Evolutionary conservation across 225 moss, liverwort and hornwort genomes (phyloP).

Genomic region (Ulota crispa): DNA sequence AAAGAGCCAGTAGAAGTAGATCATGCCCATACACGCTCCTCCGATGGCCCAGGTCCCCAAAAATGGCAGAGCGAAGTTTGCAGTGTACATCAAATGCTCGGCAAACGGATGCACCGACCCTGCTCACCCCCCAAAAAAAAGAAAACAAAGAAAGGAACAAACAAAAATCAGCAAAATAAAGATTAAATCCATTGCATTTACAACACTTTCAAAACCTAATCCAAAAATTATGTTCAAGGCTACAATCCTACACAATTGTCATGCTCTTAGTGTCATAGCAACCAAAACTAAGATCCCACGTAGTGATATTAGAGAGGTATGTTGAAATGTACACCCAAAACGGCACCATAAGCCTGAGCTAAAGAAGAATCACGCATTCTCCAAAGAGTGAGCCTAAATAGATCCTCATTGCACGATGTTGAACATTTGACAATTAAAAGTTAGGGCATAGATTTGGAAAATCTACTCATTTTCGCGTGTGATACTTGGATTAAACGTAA

Average conservation of each 20-base stretch:
- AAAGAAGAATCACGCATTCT: no score
- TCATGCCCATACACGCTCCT: conserved; percentile 74
- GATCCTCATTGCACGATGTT: no score
- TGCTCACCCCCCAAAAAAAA: not conserved
- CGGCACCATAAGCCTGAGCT: not conserved
- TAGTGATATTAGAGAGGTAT: fast-evolving
- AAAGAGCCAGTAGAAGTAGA: conserved; percentile 92
- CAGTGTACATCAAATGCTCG: conserved; percentile 85
- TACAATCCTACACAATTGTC: not conserved
- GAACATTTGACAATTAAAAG: no score
- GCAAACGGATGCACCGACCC: conserved; percentile 92
- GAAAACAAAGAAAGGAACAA: not conserved
- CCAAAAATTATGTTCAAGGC: not conserved
- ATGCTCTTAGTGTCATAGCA: not conserved
- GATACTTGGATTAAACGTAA: no score
- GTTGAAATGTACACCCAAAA: not conserved
- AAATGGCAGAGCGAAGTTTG: conserved; percentile 71
- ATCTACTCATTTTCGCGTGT: no score
- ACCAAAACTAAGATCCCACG: no score
- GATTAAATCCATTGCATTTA: no score
- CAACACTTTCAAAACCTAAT: not conserved
- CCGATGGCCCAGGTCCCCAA: conserved; percentile 80
- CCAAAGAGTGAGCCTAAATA: no score
- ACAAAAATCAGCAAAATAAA: no score
- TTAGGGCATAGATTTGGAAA: no score